Percentiles rank a stretch among this genome's conserved stretches.
Conservation (phyloP, 176 grass and related monocot species). For the Cenchrus americanus region DNA sequence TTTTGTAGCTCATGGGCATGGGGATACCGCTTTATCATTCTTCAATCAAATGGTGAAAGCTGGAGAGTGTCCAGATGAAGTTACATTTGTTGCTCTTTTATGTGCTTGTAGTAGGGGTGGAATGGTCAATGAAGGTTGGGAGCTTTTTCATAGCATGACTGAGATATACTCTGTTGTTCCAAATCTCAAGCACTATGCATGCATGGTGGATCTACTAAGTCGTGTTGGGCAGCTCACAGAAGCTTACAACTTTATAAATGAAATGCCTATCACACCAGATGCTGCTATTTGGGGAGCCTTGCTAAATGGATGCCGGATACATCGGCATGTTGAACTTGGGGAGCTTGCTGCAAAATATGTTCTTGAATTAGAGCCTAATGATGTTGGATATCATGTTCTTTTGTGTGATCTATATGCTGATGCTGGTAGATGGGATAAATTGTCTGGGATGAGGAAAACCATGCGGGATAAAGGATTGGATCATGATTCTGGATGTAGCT, state of each 20-base stretch:
- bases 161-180: slow-evolving; percentile 70
- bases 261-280: slow-evolving; percentile 79
- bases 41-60: slow-evolving; percentile 70
- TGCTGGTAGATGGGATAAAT: slow-evolving; percentile 72
- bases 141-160: slow-evolving; percentile 71
- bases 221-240: slow-evolving; percentile 69
- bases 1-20: slow-evolving; percentile 64
- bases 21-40: slow-evolving; percentile 60
- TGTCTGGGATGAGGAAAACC: slow-evolving; percentile 73
- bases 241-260: slow-evolving; percentile 76
- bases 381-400: slow-evolving; percentile 79
- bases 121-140: slow-evolving; percentile 82
- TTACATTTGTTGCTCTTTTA: slow-evolving; percentile 79
- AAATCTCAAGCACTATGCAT: slow-evolving; percentile 93
- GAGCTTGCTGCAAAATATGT: slow-evolving; percentile 77
- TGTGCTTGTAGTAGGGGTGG: slow-evolving; percentile 83
- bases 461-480: slow-evolving; percentile 88
- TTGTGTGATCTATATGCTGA: slow-evolving; percentile 87
- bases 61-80: slow-evolving; percentile 80
- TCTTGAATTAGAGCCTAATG: slow-evolving; percentile 76
- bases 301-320: slow-evolving; percentile 89
- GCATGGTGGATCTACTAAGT: slow-evolving; percentile 93
- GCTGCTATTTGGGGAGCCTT: slow-evolving; percentile 86
- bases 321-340: slow-evolving; percentile 73
- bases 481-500: slow-evolving; percentile 76